Conservation (phyloP, 768 basidiomycete genomes). For the Fomitopsis serialis region DNA sequence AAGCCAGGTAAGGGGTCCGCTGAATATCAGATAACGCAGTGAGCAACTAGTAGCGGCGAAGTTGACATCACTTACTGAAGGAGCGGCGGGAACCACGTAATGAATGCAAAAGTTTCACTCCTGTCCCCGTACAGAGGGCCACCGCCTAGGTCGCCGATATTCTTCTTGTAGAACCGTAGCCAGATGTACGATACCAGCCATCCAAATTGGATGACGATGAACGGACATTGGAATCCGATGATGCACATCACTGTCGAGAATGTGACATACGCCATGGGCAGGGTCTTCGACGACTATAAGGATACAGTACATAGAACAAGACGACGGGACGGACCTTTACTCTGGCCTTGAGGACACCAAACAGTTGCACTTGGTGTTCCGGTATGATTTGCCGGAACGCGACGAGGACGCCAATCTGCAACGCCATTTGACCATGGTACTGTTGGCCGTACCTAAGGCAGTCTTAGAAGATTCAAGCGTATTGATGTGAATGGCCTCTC, state of each 20-base stretch:
- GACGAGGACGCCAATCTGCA: slow-evolving; percentile 85
- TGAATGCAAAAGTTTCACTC: slow-evolving; percentile 92
- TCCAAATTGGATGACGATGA: slow-evolving; percentile 96
- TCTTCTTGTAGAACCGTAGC: slow-evolving; percentile 94
- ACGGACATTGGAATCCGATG: slow-evolving; percentile 83
- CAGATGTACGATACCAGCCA: slow-evolving; percentile 97
- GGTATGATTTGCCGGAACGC: slow-evolving; percentile 98
- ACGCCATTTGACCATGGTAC: slow-evolving; percentile 90
- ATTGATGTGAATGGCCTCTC: slow-evolving; percentile 25
- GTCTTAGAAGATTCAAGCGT: slow-evolving; percentile 8
- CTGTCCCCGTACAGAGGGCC: slow-evolving; percentile 82
- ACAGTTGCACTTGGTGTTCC: slow-evolving; percentile 93
- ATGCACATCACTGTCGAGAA: slow-evolving; percentile 83
- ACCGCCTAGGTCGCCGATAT: slow-evolving; percentile 59
- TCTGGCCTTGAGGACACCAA: slow-evolving; percentile 77
- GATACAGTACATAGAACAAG: background rate
- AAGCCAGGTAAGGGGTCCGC: slow-evolving; percentile 64
- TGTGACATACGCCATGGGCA: slow-evolving; percentile 94
- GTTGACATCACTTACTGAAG: slow-evolving; percentile 61
- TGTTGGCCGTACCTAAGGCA: slow-evolving; percentile 71
- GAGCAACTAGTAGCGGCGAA: background rate
- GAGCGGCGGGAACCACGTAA: slow-evolving; percentile 96
- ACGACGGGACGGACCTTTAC: slow-evolving; percentile 64
- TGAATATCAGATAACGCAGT: slow-evolving; percentile 25
- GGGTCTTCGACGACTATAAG: slow-evolving; percentile 40